Evolutionary conservation across 164 flowering plant genomes (phyloP), one percentile per base, ranked within the genome.

Genomic region (Echeveria elegans): DNA sequence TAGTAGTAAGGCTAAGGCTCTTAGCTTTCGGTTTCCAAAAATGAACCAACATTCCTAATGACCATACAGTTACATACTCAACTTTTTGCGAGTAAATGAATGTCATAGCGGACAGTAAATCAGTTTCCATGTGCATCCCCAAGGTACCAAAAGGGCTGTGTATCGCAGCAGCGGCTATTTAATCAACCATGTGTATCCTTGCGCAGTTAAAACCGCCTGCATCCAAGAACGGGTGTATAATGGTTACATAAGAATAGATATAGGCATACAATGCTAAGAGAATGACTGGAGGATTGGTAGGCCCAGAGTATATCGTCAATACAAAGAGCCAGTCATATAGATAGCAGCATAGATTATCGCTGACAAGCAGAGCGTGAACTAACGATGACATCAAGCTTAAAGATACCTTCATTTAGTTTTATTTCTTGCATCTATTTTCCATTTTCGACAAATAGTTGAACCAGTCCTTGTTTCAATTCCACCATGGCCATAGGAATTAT

Each of bases 401-500:
- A 56, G 21, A 61, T 40, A 34, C 45, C 28, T 19, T 21, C 26
- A 63, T 23, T 63, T 63, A 18, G 18, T 78, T 81, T 76, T 83
- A 8, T 70, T 82, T 78, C 96, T 81, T 63, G 96, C 92, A 21
- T 82, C 92, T 67, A 83, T 82, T 79, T 89, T 89, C 92, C 92
- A 90, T 68, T 86, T 76, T 76, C 94, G 82, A 61, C 82, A 69
- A 28, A 79, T 70, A 40, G 53, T 66, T 18, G 28, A 62, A 56
- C 60, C 34, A 29, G 56, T 75, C n/a, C 56, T 65, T 45, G 72
- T 69, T 69, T 67, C 83, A 64, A 7, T 1, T 26, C 48, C 66
- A 16, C 21, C 69, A 18, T 38, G 18, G 40, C 29, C 26, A 23
- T 30, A 16, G 58, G 72, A 62, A 40, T 62, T 68, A 31, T 71